Conservation (phyloP, 345 rosid species). For the rapeseed (Brassica napus) region Da-Ae NC_063442.1:4427501-4428000, state of each 20-base stretch:
- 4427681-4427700: constrained; percentile 32
- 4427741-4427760: constrained; percentile 23
- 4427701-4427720: constrained; percentile 29
- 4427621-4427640: neutral
- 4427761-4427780: constrained; percentile 23
- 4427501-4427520: constrained; percentile 11
- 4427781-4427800: neutral
- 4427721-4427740: constrained; percentile 17
- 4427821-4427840: neutral
- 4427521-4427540: constrained; percentile 27
- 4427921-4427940: constrained; percentile 13
- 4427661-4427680: neutral
- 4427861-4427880: constrained; percentile 14
- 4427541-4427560: constrained; percentile 19
- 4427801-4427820: neutral
- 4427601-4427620: constrained; percentile 17
- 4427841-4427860: constrained; percentile 10
- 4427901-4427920: constrained; percentile 21
- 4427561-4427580: constrained; percentile 13
- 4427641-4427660: neutral
- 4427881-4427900: constrained; percentile 18
- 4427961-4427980: neutral
- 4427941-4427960: constrained; percentile 18
- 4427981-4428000: neutral
- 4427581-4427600: constrained; percentile 26